These are phyloP conservation scores for Skeletonema grethae DNA, from an alignment of 108 stramenopile genomes.

Conservation along the genomic window DNA sequence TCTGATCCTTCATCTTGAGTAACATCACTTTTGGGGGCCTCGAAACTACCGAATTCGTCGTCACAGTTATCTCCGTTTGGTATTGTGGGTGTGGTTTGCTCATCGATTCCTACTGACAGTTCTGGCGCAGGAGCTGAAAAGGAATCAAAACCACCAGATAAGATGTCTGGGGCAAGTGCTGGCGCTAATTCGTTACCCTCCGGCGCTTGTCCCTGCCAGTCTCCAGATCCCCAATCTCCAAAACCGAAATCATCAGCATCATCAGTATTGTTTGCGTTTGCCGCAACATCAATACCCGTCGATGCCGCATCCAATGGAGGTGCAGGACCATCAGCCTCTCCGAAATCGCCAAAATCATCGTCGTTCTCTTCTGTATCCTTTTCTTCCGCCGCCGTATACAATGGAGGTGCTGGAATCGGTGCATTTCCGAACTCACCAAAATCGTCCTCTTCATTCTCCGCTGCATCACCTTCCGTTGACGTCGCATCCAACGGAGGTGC, in stretches of 20 bases:
- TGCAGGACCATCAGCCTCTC: background rate
- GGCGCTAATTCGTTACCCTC: background rate
- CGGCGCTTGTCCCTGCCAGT: background rate
- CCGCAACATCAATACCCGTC: background rate
- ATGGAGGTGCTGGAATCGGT: background rate
- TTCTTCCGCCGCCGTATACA: background rate
- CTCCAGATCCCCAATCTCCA: conserved; percentile 3
- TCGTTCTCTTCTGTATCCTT: conserved; percentile 1
- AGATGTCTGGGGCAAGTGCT: background rate
- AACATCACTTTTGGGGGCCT: background rate
- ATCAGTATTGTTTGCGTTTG: background rate
- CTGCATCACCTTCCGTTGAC: background rate
- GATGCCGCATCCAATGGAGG: background rate
- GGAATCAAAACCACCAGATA: conserved; percentile 15
- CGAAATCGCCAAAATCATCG: conserved; percentile 51
- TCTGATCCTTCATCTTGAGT: conserved; percentile 12
- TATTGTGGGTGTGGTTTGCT: background rate
- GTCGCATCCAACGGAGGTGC: background rate
- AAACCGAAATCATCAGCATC: background rate
- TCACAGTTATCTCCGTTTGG: background rate
- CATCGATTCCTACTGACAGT: background rate
- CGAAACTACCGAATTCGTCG: conserved; percentile 34
- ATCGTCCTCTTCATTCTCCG: background rate
- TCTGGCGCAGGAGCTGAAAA: background rate
- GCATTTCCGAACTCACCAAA: background rate